These are phyloP conservation scores for Colletotrichum sp. DNA, from an alignment of 2,329 filamentous ascomycete species.

Conservation along the genomic window DNA sequence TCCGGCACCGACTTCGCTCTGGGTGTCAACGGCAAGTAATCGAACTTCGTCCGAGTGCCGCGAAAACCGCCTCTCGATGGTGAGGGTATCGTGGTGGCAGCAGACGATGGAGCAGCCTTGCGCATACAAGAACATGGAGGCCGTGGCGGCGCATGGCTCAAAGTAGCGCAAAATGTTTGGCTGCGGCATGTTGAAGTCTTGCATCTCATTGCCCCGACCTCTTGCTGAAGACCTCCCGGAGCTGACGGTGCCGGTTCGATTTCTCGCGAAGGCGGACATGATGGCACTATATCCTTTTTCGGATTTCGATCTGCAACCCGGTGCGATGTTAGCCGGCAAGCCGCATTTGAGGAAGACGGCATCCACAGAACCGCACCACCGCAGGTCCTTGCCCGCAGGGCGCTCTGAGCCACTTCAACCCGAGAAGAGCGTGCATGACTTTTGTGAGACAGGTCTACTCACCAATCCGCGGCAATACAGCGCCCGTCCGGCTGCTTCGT, in stretches of 20 bases:
- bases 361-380: constrained; percentile 26
- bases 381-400: constrained; percentile 13
- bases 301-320: constrained; percentile 25
- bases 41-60: constrained; percentile 83
- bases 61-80: constrained; percentile 85
- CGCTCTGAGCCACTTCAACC: constrained; percentile 22
- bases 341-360: constrained; percentile 22
- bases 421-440: constrained; percentile 23
- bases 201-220: constrained; percentile 48
- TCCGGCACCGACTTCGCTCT: constrained; percentile 85
- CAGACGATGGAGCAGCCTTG: constrained; percentile 84
- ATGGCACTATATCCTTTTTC: constrained; percentile 42
- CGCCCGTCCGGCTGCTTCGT: constrained; percentile 23
- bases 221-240: constrained; percentile 59
- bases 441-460: constrained; percentile 42
- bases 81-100: constrained; percentile 90
- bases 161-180: constrained; percentile 64
- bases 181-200: constrained; percentile 60
- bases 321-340: constrained; percentile 30
- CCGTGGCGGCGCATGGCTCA: constrained; percentile 89
- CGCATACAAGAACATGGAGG: constrained; percentile 88
- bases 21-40: constrained; percentile 87
- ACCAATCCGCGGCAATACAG: constrained; percentile 39
- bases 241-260: constrained; percentile 64
- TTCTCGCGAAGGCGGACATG: constrained; percentile 66